These are phyloP conservation scores for Astragalus membranaceus DNA, from an alignment of 306 rosid species.

Conservation along the genomic window DNA sequence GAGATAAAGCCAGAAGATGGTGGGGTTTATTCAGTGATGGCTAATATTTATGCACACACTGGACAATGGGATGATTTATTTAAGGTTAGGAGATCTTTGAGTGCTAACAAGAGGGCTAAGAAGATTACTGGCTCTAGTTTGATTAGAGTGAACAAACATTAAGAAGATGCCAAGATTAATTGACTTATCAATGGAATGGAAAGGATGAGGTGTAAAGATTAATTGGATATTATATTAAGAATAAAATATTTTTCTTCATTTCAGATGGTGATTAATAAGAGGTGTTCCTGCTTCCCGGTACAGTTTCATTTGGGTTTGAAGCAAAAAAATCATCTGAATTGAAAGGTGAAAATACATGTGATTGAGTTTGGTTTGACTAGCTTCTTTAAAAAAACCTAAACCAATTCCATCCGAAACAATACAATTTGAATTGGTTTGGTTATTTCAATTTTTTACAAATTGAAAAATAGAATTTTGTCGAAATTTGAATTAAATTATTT, in stretches of 20 bases:
- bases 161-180: background rate
- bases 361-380: too few relatives aligned
- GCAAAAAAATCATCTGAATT: too few relatives aligned
- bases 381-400: too few relatives aligned
- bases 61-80: conserved; percentile 66
- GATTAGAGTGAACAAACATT: conserved; percentile 33
- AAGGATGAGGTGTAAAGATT: background rate
- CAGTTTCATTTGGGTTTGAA: too few relatives aligned
- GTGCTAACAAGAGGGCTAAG: conserved; percentile 45
- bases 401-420: too few relatives aligned
- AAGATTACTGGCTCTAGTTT: conserved; percentile 51
- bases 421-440: too few relatives aligned
- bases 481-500: too few relatives aligned
- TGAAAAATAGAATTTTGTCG: too few relatives aligned
- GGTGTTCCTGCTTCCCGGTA: too few relatives aligned
- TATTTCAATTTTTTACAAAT: too few relatives aligned
- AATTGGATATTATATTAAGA: background rate
- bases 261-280: background rate
- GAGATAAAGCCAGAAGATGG: conserved; percentile 76
- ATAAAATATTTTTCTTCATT: background rate
- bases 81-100: conserved; percentile 43
- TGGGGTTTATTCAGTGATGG: conserved; percentile 71
- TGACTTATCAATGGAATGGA: background rate
- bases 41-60: conserved; percentile 52
- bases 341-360: too few relatives aligned